Base-by-base conservation (phyloP, 2,329 filamentous ascomycete genomes). In the Pseudopithomyces maydicus region DNA sequence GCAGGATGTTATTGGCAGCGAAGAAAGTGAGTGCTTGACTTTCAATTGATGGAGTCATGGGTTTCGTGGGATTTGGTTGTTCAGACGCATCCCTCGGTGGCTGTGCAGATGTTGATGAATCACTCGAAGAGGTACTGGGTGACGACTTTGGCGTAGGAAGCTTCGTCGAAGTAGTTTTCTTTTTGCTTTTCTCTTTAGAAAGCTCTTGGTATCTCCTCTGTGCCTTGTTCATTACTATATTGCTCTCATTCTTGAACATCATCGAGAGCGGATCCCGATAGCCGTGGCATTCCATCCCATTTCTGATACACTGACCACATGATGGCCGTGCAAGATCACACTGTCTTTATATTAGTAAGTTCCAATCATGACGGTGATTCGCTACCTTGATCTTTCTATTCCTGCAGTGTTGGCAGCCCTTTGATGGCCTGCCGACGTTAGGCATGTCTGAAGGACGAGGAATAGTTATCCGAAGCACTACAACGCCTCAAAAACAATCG, bases 241-340 rank as follows among this genome's bases (percentile, higher is more conserved):
- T 61, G 55, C 63, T 71, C 55, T 71, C 69, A 38, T 73, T 67
- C 44, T 63, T 69, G 56, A 73, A 73, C 63, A 71, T 69, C 65
- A 73, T 66, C 7, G 66, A 59, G 47, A 71, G 46, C 10, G 64
- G 58, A 43, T 74, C 68, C 14, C 72, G 65, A 45, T 74, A 74
- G 8, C 72, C 72, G 56, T 69, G 57, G 47, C 72, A 74, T 26
- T 63, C 58, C 38, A 64, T 69, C 19, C 61, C 57, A 11, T 62
- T 60, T 26, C 70, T 65, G 14, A 71, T 58, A 44, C 72, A 74
- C 65, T 74, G 71, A 6, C 65, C 62, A 52, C 72, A 74, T 11
- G 70, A 69, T 29, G 70, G 72, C 22, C 69, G 65, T 50, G 70
- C 69, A 41, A 67, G 67, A 44, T 74, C 72, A 53, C 72, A 74